Percentiles rank a stretch among this genome's conserved stretches.
These are phyloP conservation scores for Fusarium falciforme DNA, from an alignment of 2,329 filamentous ascomycete genomes.

Conservation along the genomic window DNA sequence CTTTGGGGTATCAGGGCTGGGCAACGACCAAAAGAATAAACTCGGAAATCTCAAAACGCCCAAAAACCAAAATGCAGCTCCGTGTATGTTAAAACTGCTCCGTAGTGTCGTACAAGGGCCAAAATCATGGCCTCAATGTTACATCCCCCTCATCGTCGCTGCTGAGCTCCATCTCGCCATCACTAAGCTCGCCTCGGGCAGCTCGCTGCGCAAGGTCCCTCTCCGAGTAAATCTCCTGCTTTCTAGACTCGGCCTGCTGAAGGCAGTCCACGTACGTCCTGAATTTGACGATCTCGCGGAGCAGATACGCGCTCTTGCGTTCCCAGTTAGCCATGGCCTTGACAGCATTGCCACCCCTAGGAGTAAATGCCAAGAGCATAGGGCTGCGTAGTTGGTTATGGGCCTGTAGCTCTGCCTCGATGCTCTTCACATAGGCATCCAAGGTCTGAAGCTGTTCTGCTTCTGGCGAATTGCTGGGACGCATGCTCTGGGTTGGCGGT, in stretches of 20 bases:
- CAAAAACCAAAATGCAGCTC: constrained; percentile 25
- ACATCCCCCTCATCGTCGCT: constrained; percentile 50
- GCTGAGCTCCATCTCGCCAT: constrained; percentile 52
- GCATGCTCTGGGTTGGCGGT: constrained; percentile 90
- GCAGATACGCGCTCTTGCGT: constrained; percentile 89
- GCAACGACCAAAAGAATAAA: constrained; percentile 16
- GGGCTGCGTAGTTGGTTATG: constrained; percentile 90
- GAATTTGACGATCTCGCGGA: constrained; percentile 97
- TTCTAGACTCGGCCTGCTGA: constrained; percentile 74
- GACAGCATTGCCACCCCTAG: constrained; percentile 80
- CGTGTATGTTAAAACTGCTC: constrained; percentile 13
- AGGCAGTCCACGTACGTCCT: constrained; percentile 92
- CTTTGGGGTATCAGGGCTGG: constrained; percentile 39
- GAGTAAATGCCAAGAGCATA: constrained; percentile 90
- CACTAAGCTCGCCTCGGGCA: constrained; percentile 58
- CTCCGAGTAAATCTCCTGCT: constrained; percentile 77
- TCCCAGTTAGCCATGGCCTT: constrained; percentile 98
- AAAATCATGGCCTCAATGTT: constrained; percentile 48
- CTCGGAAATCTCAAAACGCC: constrained; percentile 17
- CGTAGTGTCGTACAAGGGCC: constrained; percentile 26
- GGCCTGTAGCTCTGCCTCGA: constrained; percentile 85
- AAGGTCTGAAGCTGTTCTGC: constrained; percentile 83
- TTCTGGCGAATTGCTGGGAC: constrained; percentile 82
- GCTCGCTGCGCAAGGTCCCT: constrained; percentile 64
- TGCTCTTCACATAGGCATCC: constrained; percentile 81